These are phyloP conservation scores for Cymbomonas tetramitiformis DNA, from an alignment of 139 green algal species.

Conservation along the genomic window DNA sequence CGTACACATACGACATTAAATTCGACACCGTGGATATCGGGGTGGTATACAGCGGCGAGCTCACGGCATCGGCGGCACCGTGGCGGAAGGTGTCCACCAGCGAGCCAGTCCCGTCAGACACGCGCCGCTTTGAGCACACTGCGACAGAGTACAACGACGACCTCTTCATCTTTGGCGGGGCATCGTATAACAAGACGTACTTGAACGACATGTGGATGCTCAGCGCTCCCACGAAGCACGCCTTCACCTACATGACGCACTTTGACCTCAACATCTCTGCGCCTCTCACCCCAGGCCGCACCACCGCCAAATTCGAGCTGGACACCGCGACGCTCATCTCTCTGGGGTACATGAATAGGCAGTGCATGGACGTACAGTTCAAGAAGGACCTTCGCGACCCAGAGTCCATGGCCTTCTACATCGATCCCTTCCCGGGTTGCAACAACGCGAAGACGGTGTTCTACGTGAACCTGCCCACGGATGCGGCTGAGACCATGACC, in stretches of 20 bases:
- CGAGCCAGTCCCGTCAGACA: neutral
- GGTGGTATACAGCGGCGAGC: too few species aligned
- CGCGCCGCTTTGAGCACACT: conserved; percentile 18
- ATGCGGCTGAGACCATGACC: neutral
- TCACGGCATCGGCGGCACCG: neutral
- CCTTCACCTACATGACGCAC: conserved; percentile 6
- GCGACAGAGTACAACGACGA: neutral
- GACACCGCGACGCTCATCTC: conserved; percentile 17
- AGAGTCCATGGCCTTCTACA: neutral
- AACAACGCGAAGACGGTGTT: conserved; percentile 6
- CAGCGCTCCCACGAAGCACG: neutral
- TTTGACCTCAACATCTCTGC: neutral
- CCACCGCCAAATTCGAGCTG: conserved; percentile 4
- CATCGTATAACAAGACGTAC: conserved; percentile 19
- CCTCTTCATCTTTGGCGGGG: conserved; percentile 16
- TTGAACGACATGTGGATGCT: conserved; percentile 7
- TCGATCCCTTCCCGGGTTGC: conserved; percentile 1
- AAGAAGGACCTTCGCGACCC: too few species aligned
- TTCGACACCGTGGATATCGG: too few species aligned
- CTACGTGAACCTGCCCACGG: conserved; percentile 11
- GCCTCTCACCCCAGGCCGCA: too few species aligned
- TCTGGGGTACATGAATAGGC: conserved; percentile 2
- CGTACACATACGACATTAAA: too few species aligned
- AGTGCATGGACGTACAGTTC: conserved; percentile 17
- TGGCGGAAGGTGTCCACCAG: neutral